Evolutionary conservation across 129 eudicot genomes (phyloP).

Genomic region (Pseudognaphalium luteoalbum): DNA sequence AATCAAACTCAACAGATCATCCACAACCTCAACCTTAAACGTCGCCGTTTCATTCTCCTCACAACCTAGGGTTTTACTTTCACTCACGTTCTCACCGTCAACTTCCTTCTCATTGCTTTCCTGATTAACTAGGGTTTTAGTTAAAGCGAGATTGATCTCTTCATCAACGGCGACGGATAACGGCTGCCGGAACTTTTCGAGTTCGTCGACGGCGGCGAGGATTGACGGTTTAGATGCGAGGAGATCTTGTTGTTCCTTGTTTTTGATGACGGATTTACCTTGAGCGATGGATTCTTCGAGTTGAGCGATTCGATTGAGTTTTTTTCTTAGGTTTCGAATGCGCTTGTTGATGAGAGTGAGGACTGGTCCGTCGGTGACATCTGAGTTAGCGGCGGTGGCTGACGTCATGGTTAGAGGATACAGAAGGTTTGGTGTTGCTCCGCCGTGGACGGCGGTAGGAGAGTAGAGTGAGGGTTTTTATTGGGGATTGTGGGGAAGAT

Average conservation of each 20-base stretch:
- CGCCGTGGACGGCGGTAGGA: conserved; percentile 46
- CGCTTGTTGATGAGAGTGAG: conserved; percentile 83
- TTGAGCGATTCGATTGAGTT: conserved; percentile 74
- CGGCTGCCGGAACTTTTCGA: conserved; percentile 80
- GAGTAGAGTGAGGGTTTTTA: conserved; percentile 38
- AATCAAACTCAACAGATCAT: conserved; percentile 64
- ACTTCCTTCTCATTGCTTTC: conserved; percentile 17
- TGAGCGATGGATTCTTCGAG: conserved; percentile 65
- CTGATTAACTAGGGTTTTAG: conserved; percentile 22
- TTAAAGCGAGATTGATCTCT: conserved; percentile 46
- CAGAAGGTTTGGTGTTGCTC: conserved; percentile 21
- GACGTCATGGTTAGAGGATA: conserved; percentile 48
- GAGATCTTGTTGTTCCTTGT: conserved; percentile 79
- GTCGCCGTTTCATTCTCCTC: conserved; percentile 15
- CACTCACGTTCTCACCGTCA: background rate
- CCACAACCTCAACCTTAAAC: conserved; percentile 3
- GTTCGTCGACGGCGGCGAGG: conserved; percentile 71
- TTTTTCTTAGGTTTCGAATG: conserved; percentile 78
- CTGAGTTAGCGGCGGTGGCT: conserved; percentile 40
- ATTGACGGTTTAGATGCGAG: conserved; percentile 60
- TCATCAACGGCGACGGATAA: conserved; percentile 57
- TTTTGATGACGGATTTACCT: conserved; percentile 61
- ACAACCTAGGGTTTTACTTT: conserved; percentile 19
- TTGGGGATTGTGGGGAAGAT: conserved; percentile 33
- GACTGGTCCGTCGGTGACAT: conserved; percentile 72